These are phyloP conservation scores for Kuraishia borneana DNA, from an alignment of 805 yeast genomes.

Conservation along the genomic window DNA sequence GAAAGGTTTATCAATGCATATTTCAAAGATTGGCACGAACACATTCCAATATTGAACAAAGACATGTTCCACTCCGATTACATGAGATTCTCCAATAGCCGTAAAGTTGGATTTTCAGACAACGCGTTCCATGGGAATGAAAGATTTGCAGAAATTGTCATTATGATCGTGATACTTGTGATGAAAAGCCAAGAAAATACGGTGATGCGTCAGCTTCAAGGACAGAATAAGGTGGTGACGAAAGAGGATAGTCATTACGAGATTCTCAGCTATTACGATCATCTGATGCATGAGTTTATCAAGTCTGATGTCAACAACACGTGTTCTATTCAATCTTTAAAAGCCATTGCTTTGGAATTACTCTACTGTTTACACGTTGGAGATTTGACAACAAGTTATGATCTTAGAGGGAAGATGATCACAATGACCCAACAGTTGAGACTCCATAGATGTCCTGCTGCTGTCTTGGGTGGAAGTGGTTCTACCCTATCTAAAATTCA, in stretches of 20 bases:
- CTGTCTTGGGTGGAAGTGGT: constrained; percentile 59
- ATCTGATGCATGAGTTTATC: constrained; percentile 49
- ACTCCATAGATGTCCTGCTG: constrained; percentile 79
- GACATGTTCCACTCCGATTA: constrained; percentile 58
- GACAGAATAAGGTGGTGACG: not conserved
- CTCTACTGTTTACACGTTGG: constrained; percentile 66
- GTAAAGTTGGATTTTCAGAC: constrained; percentile 32
- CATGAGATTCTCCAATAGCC: constrained; percentile 28
- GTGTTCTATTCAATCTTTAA: constrained; percentile 60
- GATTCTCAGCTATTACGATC: constrained; percentile 41
- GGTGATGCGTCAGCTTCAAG: constrained; percentile 1
- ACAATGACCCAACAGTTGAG: constrained; percentile 82
- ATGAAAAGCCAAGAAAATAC: constrained; percentile 27
- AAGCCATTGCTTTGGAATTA: constrained; percentile 55
- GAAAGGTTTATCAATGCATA: constrained; percentile 60
- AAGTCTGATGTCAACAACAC: constrained; percentile 47
- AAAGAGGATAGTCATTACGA: constrained; percentile 13
- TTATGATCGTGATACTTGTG: constrained; percentile 39
- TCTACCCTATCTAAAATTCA: constrained; percentile 53
- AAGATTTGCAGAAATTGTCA: constrained; percentile 43
- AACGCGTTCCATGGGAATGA: constrained; percentile 32
- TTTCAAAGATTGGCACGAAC: constrained; percentile 69
- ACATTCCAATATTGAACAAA: constrained; percentile 60
- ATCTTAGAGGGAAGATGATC: constrained; percentile 61
- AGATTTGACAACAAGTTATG: constrained; percentile 63